Evolutionary conservation across 2,329 filamentous ascomycete species (phyloP).

Genomic region (Fusarium tjaetaba): DNA sequence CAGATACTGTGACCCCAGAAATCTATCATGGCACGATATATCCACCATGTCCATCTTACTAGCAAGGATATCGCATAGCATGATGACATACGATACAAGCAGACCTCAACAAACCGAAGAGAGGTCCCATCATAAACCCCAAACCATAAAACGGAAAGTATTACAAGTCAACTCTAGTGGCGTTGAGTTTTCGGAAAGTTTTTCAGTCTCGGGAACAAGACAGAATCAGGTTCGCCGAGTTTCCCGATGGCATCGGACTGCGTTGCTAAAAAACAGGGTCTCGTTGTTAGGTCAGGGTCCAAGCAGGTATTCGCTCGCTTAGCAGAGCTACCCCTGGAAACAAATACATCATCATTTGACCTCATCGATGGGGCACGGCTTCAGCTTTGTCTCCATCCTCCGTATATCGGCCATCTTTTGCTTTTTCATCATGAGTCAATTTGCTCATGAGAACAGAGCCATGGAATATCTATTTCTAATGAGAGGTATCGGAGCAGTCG

Average conservation of each 20-base stretch:
- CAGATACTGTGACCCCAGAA: slow-evolving; percentile 7
- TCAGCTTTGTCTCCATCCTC: background rate
- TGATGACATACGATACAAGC: slow-evolving; percentile 21
- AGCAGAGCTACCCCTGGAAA: slow-evolving; percentile 18
- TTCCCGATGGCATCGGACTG: slow-evolving; percentile 7
- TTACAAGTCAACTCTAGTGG: background rate
- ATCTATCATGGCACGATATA: slow-evolving; percentile 29
- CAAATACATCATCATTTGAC: slow-evolving; percentile 30
- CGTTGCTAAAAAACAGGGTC: slow-evolving; percentile 15
- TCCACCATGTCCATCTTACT: slow-evolving; percentile 3
- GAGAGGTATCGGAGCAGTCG: background rate
- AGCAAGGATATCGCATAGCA: slow-evolving; percentile 12
- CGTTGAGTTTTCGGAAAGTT: background rate
- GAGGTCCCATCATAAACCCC: background rate
- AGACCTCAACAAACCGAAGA: background rate
- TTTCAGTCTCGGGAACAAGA: background rate
- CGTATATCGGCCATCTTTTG: background rate
- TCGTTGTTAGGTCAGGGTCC: slow-evolving; percentile 14
- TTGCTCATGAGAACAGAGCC: background rate
- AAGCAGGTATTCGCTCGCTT: slow-evolving; percentile 13
- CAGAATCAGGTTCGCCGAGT: background rate
- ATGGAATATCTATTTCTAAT: background rate
- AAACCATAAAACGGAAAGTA: background rate
- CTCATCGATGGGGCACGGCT: background rate
- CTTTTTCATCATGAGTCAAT: slow-evolving; percentile 11